A percentile compares a stretch with the other conserved stretches of the same genome.
Conservation (phyloP, 805 yeast species). For the Wickerhamiella brachini region DNA sequence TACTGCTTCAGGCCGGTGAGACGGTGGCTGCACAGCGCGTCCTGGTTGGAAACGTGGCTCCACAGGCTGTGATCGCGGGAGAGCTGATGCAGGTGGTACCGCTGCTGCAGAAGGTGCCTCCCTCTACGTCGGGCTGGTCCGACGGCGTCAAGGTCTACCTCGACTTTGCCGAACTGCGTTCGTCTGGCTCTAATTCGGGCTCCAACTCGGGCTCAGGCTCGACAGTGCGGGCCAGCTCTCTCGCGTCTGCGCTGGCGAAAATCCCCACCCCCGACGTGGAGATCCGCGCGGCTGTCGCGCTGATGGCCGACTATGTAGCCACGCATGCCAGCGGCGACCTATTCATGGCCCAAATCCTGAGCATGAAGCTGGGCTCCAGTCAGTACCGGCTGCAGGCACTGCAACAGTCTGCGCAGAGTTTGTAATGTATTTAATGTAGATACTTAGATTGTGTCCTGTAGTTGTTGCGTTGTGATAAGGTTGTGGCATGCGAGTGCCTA, state of each 20-base stretch:
- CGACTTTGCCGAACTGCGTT: constrained; percentile 13
- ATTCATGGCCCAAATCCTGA: constrained; percentile 5
- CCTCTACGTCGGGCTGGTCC: constrained; percentile 19
- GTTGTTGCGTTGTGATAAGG: too few relatives aligned
- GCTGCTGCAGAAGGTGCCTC: constrained; percentile 17
- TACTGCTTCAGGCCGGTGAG: constrained; percentile 45
- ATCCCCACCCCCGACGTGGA: constrained; percentile 8
- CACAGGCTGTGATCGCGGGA: constrained; percentile 47
- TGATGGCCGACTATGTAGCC: constrained; percentile 21
- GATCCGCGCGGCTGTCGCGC: constrained; percentile 17
- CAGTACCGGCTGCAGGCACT: constrained; percentile 9
- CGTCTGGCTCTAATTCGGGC: neutral
- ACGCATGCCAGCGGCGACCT: constrained; percentile 2
- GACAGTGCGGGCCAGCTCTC: constrained; percentile 1
- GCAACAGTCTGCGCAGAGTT: constrained; percentile 10
- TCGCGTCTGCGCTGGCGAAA: neutral
- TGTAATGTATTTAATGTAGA: neutral
- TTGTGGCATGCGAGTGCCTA: too few relatives aligned
- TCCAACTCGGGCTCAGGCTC: neutral
- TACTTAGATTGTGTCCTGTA: too few relatives aligned
- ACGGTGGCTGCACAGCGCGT: constrained; percentile 52
- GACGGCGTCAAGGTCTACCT: constrained; percentile 27
- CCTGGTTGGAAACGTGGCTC: constrained; percentile 51
- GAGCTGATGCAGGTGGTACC: constrained; percentile 16
- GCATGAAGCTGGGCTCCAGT: constrained; percentile 12